phyloP scores from a whole-genome alignment of 345 rosid species.

The Acer negundo region DNA sequence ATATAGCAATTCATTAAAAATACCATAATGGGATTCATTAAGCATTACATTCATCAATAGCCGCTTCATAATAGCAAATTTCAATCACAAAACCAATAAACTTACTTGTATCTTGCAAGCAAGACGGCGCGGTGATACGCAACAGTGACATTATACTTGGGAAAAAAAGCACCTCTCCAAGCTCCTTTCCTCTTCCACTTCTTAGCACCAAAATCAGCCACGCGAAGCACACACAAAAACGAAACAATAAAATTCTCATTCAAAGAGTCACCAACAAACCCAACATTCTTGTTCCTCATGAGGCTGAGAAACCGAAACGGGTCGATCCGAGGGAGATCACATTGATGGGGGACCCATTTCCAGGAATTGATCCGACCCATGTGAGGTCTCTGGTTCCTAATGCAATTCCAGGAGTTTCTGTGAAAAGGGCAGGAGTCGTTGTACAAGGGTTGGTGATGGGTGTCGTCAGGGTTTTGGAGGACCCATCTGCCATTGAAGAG shows the following conservation, averaged over 20 bases:
- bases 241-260: slow-evolving; percentile 87
- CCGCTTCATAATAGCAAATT: not conserved
- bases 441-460: slow-evolving; percentile 47
- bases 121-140: slow-evolving; percentile 94
- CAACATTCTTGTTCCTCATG: slow-evolving; percentile 79
- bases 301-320: slow-evolving; percentile 54
- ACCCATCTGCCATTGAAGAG: slow-evolving; percentile 81
- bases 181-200: slow-evolving; percentile 95
- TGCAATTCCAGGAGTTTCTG: slow-evolving; percentile 91
- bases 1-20: too few species aligned
- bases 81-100: not conserved
- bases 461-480: slow-evolving; percentile 24
- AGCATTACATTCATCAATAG: not conserved
- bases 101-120: slow-evolving; percentile 77
- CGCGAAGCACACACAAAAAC: slow-evolving; percentile 75
- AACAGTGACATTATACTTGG: slow-evolving; percentile 78
- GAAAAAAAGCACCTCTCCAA: slow-evolving; percentile 95
- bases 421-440: slow-evolving; percentile 91
- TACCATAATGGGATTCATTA: not conserved
- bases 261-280: slow-evolving; percentile 89
- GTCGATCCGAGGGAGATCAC: slow-evolving; percentile 59
- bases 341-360: slow-evolving; percentile 77
- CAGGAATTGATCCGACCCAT: slow-evolving; percentile 75
- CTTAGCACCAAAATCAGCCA: slow-evolving; percentile 63
- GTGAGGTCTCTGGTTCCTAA: slow-evolving; percentile 63